phyloP scores from a whole-genome alignment of 192 early-diverging fungal genomes.

The Backusella luteola region DNA sequence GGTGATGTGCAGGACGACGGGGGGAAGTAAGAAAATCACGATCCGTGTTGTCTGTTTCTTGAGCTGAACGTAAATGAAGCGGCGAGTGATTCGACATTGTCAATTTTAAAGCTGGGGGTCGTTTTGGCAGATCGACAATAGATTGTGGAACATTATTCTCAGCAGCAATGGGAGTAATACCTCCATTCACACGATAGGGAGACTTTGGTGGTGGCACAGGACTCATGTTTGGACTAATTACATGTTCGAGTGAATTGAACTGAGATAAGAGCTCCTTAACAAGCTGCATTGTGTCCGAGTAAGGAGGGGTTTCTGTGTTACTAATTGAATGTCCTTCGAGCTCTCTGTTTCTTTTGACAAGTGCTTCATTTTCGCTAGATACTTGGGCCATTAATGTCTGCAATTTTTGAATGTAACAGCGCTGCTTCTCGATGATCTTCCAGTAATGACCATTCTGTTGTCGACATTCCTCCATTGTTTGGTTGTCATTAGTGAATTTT shows the following conservation, averaged over 20 bases:
- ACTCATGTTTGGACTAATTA: not conserved
- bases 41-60: not conserved
- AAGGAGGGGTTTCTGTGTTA: not conserved
- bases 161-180: not conserved
- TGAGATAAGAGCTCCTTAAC: not conserved
- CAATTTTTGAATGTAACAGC: conserved; percentile 80
- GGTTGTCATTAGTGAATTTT: not conserved
- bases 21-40: not conserved
- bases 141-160: not conserved
- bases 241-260: not conserved
- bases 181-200: conserved; percentile 22
- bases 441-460: conserved; percentile 83
- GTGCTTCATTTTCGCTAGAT: conserved; percentile 38
- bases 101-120: conserved; percentile 12
- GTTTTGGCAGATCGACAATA: not conserved
- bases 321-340: not conserved
- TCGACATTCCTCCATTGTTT: not conserved
- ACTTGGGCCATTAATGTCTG: conserved; percentile 58
- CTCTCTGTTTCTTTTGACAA: conserved; percentile 11
- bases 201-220: conserved; percentile 33
- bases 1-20: not conserved
- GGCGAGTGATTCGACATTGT: conserved; percentile 12
- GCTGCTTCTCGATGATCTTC: conserved; percentile 90
- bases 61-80: conserved; percentile 1
- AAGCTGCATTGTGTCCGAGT: not conserved